These are phyloP conservation scores for Rhizophora apiculata DNA, from an alignment of 345 rosid genomes.

Conservation along the genomic window DNA sequence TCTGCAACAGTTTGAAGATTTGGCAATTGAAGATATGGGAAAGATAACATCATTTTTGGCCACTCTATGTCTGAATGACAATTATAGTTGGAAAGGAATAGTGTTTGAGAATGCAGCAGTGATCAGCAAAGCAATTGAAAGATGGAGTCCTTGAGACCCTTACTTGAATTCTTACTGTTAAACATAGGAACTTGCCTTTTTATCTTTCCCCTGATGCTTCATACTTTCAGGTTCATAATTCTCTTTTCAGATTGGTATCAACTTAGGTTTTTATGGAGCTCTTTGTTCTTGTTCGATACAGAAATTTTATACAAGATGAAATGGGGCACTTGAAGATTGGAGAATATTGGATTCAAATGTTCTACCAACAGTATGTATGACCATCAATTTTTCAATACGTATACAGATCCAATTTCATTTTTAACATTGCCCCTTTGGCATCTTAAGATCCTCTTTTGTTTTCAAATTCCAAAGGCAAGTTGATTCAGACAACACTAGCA, in stretches of 20 bases:
- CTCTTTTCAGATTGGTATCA: no score
- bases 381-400: background rate
- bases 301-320: conserved; percentile 56
- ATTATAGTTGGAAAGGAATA: background rate
- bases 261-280: background rate
- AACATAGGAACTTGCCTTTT: no score
- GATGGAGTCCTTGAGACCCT: no score
- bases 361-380: conserved; percentile 39
- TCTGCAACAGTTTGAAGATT: no score
- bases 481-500: conserved; percentile 17
- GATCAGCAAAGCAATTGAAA: no score
- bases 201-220: no score
- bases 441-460: conserved; percentile 8
- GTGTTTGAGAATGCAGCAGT: background rate
- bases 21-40: no score
- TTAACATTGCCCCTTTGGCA: background rate
- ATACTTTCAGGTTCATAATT: no score
- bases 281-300: conserved; percentile 7
- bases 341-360: conserved; percentile 60
- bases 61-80: no score
- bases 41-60: no score
- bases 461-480: conserved; percentile 37
- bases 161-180: no score
- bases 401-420: background rate
- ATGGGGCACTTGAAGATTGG: conserved; percentile 59